Percentiles rank a stretch among this genome's conserved stretches.
These are phyloP conservation scores for Podaxis sp. DNA, from an alignment of 768 basidiomycete species.

Conservation along the genomic window DNA sequence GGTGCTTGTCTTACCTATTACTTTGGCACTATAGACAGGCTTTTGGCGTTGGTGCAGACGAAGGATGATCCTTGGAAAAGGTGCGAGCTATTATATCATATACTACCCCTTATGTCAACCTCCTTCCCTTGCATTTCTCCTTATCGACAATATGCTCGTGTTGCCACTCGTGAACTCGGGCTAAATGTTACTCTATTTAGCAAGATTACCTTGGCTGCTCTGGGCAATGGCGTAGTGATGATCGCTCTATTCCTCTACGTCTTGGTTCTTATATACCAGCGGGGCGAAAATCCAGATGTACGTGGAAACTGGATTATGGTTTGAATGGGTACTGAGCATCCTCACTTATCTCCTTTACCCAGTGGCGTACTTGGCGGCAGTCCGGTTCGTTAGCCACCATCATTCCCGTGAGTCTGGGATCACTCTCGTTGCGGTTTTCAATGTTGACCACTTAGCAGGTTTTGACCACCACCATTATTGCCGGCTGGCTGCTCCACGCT, in stretches of 20 bases:
- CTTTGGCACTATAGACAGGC: conserved; percentile 53
- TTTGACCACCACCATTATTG: conserved; percentile 66
- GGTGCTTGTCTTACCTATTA: conserved; percentile 64
- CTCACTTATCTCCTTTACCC: conserved; percentile 2
- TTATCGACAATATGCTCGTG: neutral
- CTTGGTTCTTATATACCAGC: conserved; percentile 62
- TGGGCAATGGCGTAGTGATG: conserved; percentile 58
- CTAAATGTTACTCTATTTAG: conserved; percentile 30
- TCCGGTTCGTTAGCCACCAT: conserved; percentile 67
- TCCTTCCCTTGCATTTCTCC: conserved; percentile 13
- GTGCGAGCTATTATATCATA: conserved; percentile 35
- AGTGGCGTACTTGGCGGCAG: conserved; percentile 77
- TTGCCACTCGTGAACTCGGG: neutral
- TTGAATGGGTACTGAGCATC: neutral
- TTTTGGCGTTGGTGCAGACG: conserved; percentile 42
- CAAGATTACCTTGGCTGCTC: conserved; percentile 51
- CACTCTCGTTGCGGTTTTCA: neutral
- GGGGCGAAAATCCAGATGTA: conserved; percentile 70
- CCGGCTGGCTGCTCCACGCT: conserved; percentile 65
- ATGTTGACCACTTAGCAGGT: conserved; percentile 30
- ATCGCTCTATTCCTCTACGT: conserved; percentile 73
- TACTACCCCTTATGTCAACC: neutral
- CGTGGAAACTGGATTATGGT: neutral
- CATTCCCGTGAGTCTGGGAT: conserved; percentile 50
- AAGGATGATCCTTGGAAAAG: conserved; percentile 48